Base-by-base conservation (phyloP, 495 filamentous ascomycete genomes). In the Chaetomium cochliodes region DNA sequence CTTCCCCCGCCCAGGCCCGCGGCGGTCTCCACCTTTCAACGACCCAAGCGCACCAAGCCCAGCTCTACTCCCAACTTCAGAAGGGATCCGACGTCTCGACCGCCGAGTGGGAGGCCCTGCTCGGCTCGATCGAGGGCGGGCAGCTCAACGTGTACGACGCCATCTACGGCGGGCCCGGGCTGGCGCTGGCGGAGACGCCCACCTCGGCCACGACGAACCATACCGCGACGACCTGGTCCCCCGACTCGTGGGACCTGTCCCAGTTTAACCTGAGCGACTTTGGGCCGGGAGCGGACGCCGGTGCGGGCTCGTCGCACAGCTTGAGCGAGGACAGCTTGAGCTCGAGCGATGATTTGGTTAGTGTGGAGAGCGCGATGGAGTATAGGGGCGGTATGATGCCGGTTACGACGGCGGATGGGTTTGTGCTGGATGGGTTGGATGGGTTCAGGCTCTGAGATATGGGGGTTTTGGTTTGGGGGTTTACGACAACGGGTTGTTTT, bases 131-230 rank as follows among this genome's bases (percentile, higher is more conserved):
- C 77, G 92, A 94, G 65, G 86, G 86, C 41, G 90, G 88, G 5
- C 85, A 85, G 69, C 86, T 87, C 18, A 93, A 91, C 70, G 86
- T 93, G 12, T 94, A 92, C 80, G 90, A 90, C 66, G 86, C 88
- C 12, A 92, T 93, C 59, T 93, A 93, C 69, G 91, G 90, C 54
- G 89, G 89, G 16, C 85, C 85, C 51, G 81, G 85, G 16, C 52
- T 82, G 5, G 73, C 73, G 12, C 41, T 81, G 23, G 67, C 76
- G 23, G 80, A 80, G 18, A 42, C 54, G 9, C 72, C 78, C 16
- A 68, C 67, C 5, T 76, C 73, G 26, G 23, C 71, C 13, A 25
- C 72, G 25, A 42, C 70, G 1, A 67, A 69, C 16, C 69, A 70
- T 20, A 30, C 72, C 22, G 42, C 66, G 0, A 65, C 71, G 15